Percentiles rank a stretch among this genome's conserved stretches.
phyloP scores from a whole-genome alignment of 257 asterid genomes.

The Haberlea rhodopensis region DNA sequence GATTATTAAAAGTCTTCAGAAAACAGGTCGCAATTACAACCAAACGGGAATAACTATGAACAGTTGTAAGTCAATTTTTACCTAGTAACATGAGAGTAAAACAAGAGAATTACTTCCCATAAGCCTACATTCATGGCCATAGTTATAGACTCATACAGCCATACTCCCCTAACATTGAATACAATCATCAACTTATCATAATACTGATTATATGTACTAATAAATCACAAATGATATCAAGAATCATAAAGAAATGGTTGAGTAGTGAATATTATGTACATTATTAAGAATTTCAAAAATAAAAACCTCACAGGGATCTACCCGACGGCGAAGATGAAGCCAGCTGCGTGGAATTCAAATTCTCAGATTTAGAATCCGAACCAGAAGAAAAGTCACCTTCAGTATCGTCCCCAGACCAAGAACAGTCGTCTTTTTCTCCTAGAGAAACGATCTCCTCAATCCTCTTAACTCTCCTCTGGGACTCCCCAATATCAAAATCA shows the following conservation, averaged over 20 bases:
- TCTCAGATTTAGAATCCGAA: slow-evolving; percentile 22
- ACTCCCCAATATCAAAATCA: slow-evolving; percentile 49
- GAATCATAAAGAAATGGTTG: not conserved
- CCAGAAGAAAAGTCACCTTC: slow-evolving; percentile 27
- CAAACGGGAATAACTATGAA: slow-evolving; percentile 1
- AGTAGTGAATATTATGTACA: too few species aligned
- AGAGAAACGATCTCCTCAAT: slow-evolving; percentile 40
- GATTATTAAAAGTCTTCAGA: not conserved
- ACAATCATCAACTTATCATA: not conserved
- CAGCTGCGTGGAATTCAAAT: slow-evolving; percentile 29
- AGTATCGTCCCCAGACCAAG: slow-evolving; percentile 15
- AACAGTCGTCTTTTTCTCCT: slow-evolving; percentile 18
- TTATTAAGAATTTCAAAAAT: slow-evolving; percentile 17
- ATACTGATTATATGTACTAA: not conserved
- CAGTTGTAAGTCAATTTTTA: not conserved
- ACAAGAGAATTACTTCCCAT: not conserved
- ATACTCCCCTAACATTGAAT: too few species aligned
- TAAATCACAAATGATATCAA: not conserved
- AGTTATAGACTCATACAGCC: not conserved
- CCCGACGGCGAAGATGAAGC: slow-evolving; percentile 43
- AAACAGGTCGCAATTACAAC: not conserved
- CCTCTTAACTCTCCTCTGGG: slow-evolving; percentile 42
- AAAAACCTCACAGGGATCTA: slow-evolving; percentile 56
- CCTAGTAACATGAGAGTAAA: not conserved
- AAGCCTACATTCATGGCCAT: not conserved